These are phyloP conservation scores for Cercospora canescens DNA, from an alignment of 2,329 filamentous ascomycete species.

Conservation along the genomic window DNA sequence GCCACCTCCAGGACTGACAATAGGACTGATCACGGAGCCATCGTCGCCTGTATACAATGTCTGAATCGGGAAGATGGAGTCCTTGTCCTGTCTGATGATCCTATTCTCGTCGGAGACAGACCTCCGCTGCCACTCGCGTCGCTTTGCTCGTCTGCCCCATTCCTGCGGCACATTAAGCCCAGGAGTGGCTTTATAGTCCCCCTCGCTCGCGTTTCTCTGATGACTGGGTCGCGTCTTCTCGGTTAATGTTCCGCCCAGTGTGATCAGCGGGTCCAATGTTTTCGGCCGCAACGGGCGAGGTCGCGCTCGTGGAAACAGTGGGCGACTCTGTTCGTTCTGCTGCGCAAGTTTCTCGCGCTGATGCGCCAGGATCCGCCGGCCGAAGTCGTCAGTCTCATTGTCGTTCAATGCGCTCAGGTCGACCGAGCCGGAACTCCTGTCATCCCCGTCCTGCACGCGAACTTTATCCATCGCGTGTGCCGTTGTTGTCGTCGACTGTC, in stretches of 20 bases:
- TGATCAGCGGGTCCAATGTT: constrained; percentile 11
- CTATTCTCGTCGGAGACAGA: constrained; percentile 26
- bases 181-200: constrained; percentile 43
- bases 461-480: constrained; percentile 23
- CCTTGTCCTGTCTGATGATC: constrained; percentile 21
- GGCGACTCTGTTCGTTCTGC: constrained; percentile 34
- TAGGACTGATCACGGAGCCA: constrained; percentile 12
- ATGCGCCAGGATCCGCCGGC: constrained; percentile 46
- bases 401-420: constrained; percentile 30
- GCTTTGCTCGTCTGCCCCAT: constrained; percentile 50
- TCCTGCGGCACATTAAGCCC: constrained; percentile 46
- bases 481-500: constrained; percentile 6
- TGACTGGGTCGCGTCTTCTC: constrained; percentile 5
- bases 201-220: constrained; percentile 28
- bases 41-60: constrained; percentile 36
- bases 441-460: constrained; percentile 27
- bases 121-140: constrained; percentile 44
- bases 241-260: background rate
- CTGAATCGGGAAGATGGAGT: constrained; percentile 23
- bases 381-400: constrained; percentile 50
- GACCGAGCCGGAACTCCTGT: constrained; percentile 5
- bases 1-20: constrained; percentile 8
- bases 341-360: constrained; percentile 44
- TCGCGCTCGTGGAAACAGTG: constrained; percentile 24
- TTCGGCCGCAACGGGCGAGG: constrained; percentile 9